These are phyloP conservation scores for Hyaloperonospora arabidopsidis DNA, from an alignment of 352 stramenopile species.

Conservation along the genomic window DNA sequence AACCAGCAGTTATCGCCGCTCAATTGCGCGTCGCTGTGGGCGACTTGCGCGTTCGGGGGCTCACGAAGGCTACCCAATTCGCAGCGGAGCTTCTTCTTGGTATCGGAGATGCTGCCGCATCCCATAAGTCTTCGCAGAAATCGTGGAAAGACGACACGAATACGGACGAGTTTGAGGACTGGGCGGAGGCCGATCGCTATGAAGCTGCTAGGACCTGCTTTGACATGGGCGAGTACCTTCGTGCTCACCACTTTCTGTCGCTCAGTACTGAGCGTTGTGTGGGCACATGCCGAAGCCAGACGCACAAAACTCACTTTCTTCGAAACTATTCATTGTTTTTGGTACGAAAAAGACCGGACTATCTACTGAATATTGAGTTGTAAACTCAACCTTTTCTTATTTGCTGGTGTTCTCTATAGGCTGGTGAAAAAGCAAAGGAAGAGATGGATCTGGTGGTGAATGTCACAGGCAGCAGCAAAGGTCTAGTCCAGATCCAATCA, in stretches of 20 bases:
- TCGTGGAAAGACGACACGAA: constrained; percentile 3
- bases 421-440: constrained; percentile 75
- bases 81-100: constrained; percentile 70
- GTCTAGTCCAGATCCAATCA: constrained; percentile 1
- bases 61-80: constrained; percentile 67
- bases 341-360: constrained; percentile 18
- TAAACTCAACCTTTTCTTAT: too few species aligned
- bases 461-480: constrained; percentile 40
- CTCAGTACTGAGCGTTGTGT: neutral
- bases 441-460: constrained; percentile 72
- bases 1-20: constrained; percentile 23
- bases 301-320: constrained; percentile 59
- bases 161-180: constrained; percentile 13
- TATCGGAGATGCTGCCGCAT: constrained; percentile 36
- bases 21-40: constrained; percentile 46
- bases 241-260: constrained; percentile 52
- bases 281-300: constrained; percentile 4
- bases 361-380: neutral
- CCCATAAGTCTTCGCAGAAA: constrained; percentile 3
- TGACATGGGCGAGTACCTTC: constrained; percentile 68
- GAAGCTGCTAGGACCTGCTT: constrained; percentile 63
- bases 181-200: constrained; percentile 35
- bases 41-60: constrained; percentile 43
- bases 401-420: constrained; percentile 21
- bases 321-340: constrained; percentile 69